Percentiles rank a stretch among this genome's conserved stretches.
Evolutionary conservation across 2,329 filamentous ascomycete genomes (phyloP).

Genomic region (Penicillium italicum): DNA sequence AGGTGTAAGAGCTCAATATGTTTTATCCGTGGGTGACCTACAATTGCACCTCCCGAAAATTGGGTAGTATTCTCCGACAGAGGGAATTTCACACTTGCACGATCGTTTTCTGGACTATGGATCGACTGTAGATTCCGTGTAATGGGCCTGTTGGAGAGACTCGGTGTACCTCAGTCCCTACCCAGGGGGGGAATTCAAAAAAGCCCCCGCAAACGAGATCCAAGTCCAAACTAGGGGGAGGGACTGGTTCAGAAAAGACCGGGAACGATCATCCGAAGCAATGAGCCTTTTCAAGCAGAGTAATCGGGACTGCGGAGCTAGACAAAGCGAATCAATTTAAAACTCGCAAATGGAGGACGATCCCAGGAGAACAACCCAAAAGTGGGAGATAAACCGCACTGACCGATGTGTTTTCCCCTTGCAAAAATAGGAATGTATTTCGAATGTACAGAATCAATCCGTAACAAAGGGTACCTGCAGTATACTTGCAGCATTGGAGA

Average conservation of each 20-base stretch:
- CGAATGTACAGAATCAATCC: background rate
- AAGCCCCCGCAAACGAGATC: constrained; percentile 11
- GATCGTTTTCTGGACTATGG: background rate
- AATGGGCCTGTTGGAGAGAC: constrained; percentile 11
- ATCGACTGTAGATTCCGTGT: constrained; percentile 29
- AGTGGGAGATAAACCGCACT: constrained; percentile 3
- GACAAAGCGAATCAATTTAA: constrained; percentile 3
- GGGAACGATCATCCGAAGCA: constrained; percentile 17
- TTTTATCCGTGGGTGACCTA: constrained; percentile 6
- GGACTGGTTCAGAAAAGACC: background rate
- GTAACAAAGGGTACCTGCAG: background rate
- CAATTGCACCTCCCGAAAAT: constrained; percentile 18
- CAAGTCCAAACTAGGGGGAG: constrained; percentile 10
- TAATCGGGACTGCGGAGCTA: constrained; percentile 12
- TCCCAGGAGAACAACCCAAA: background rate
- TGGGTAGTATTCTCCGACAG: constrained; percentile 23
- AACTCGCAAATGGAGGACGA: background rate
- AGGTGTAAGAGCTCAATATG: background rate
- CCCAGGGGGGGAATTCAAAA: background rate
- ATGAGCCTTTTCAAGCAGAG: background rate
- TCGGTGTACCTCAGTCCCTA: constrained; percentile 22
- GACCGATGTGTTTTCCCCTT: background rate
- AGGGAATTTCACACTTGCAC: background rate
- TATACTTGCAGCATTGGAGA: background rate
- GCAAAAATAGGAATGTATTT: background rate